phyloP scores from a whole-genome alignment of 768 basidiomycete species.

The Nevesoporus exiguus region DNA sequence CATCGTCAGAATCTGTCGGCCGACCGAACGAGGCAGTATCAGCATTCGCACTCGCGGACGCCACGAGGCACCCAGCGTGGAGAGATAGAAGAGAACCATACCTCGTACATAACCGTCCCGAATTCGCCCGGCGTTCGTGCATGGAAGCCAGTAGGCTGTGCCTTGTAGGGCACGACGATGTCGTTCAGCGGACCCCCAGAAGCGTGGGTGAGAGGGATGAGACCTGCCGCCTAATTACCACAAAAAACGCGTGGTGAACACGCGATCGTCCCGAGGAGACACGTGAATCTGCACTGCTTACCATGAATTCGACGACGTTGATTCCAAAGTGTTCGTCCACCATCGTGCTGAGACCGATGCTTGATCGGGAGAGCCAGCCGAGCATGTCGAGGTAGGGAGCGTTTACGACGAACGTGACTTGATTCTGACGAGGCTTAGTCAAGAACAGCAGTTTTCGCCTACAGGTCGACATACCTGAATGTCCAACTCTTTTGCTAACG shows the following conservation, averaged over 20 bases:
- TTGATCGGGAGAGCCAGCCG: constrained; percentile 65
- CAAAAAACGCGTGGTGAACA: constrained; percentile 12
- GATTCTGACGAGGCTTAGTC: constrained; percentile 41
- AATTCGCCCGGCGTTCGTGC: constrained; percentile 64
- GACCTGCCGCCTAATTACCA: constrained; percentile 75
- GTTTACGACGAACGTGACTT: constrained; percentile 80
- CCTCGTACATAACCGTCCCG: constrained; percentile 61
- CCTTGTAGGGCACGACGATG: constrained; percentile 80
- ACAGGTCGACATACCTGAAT: constrained; percentile 52
- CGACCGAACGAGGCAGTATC: constrained; percentile 10
- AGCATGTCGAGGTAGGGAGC: constrained; percentile 73
- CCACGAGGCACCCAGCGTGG: background rate
- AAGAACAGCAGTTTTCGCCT: background rate
- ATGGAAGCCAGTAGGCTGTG: constrained; percentile 79
- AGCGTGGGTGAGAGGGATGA: constrained; percentile 88
- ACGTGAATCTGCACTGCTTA: constrained; percentile 32
- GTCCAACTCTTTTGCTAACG: constrained; percentile 56
- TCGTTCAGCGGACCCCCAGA: constrained; percentile 91
- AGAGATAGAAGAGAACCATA: constrained; percentile 16
- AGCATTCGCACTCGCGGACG: background rate
- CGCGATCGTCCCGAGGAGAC: background rate
- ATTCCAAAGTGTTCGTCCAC: constrained; percentile 98
- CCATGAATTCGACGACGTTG: constrained; percentile 97
- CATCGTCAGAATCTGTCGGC: constrained; percentile 44
- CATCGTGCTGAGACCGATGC: constrained; percentile 93